Percentiles rank a stretch among this genome's conserved stretches.
Conservation (phyloP, 441 rosid species). For the Pelargonium citronellum region DNA sequence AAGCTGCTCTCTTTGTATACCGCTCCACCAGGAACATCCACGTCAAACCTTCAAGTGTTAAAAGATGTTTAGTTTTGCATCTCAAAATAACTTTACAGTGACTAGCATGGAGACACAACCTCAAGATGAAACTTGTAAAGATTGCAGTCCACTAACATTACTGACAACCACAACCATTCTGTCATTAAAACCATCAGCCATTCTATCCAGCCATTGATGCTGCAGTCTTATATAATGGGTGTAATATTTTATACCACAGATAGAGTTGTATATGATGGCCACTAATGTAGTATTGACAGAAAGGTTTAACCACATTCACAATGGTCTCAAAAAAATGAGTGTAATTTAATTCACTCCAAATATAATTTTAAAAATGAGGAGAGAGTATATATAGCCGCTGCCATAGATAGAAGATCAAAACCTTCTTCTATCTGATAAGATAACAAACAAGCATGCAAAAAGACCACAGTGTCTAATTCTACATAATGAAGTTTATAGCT, state of each 20-base stretch:
- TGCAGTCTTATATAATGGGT: not conserved
- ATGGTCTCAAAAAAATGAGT: not conserved
- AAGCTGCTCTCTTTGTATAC: constrained; percentile 79
- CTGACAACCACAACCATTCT: not conserved
- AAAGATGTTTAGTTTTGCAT: not conserved
- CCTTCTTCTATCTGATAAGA: not conserved
- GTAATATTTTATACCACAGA: too few relatives aligned
- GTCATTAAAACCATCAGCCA: not conserved
- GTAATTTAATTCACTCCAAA: not conserved
- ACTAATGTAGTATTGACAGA: not conserved
- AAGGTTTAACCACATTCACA: not conserved
- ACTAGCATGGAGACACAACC: not conserved
- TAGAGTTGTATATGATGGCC: too few relatives aligned
- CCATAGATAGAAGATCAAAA: not conserved
- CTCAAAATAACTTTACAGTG: not conserved
- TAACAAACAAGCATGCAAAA: not conserved
- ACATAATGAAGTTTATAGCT: not conserved
- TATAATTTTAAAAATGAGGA: not conserved
- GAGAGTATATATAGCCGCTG: not conserved
- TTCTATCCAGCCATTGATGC: not conserved
- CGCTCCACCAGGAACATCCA: constrained; percentile 88
- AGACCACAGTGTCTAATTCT: constrained; percentile 7
- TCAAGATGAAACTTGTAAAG: not conserved
- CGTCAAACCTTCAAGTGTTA: constrained; percentile 64
- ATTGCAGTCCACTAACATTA: not conserved